phyloP scores from a whole-genome alignment of 176 grass and related monocot genomes.

The Eremochloa ophiuroides region DNA sequence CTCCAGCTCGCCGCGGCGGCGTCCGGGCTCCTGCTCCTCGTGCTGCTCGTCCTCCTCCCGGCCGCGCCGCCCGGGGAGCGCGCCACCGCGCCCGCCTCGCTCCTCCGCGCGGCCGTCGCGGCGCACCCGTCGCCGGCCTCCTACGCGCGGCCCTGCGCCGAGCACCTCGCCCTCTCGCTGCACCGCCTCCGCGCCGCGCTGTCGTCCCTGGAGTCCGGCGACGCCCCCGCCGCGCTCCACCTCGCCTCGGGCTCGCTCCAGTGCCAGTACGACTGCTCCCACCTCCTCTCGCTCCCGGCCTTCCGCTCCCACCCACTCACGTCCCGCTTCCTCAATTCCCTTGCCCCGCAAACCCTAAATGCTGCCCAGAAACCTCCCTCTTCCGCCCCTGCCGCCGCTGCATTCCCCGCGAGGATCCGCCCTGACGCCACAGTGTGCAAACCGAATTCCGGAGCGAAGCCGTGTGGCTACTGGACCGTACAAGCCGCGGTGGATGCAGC shows the following conservation, averaged over 20 bases:
- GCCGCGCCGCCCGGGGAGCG: not conserved
- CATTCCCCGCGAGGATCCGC: slow-evolving; percentile 30
- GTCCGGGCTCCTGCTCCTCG: slow-evolving; percentile 32
- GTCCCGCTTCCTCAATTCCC: slow-evolving; percentile 39
- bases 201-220: slow-evolving; percentile 33
- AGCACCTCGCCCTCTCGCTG: slow-evolving; percentile 41
- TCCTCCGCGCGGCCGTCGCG: slow-evolving; percentile 37
- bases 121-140: slow-evolving; percentile 32
- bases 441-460: not conserved
- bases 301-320: slow-evolving; percentile 27
- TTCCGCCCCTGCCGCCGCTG: not conserved
- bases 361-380: not conserved
- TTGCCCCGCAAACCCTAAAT: slow-evolving; percentile 12
- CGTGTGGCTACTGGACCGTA: slow-evolving; percentile 43
- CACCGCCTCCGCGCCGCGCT: slow-evolving; percentile 36
- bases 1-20: slow-evolving; percentile 31
- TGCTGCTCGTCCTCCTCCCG: slow-evolving; percentile 22
- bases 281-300: slow-evolving; percentile 42
- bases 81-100: not conserved
- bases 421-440: slow-evolving; percentile 57
- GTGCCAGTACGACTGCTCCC: slow-evolving; percentile 71
- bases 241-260: slow-evolving; percentile 56
- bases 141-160: slow-evolving; percentile 31
- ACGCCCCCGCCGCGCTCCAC: slow-evolving; percentile 46
- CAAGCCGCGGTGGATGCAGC: slow-evolving; percentile 51